These are phyloP conservation scores for Macaranga tanarius DNA, from an alignment of 441 rosid genomes.

Conservation along the genomic window DNA sequence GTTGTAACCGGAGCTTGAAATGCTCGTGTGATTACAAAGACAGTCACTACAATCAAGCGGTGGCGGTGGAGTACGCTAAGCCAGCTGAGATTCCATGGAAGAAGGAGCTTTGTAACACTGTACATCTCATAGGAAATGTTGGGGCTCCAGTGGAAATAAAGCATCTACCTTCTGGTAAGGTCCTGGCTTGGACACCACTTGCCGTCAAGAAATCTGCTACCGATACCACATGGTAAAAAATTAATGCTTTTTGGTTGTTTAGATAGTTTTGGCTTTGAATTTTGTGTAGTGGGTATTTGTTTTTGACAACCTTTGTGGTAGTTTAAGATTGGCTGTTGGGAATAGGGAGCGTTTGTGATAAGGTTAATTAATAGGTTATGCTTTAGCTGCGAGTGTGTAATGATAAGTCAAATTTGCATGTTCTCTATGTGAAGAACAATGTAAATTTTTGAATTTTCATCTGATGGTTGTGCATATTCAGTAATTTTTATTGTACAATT, in stretches of 20 bases:
- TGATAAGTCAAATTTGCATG: too few species aligned
- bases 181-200: constrained; percentile 58
- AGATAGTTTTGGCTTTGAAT: neutral
- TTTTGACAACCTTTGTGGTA: too few species aligned
- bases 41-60: constrained; percentile 20
- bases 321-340: too few species aligned
- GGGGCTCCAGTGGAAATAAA: constrained; percentile 50
- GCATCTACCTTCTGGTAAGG: constrained; percentile 55
- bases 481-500: too few species aligned
- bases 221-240: constrained; percentile 51
- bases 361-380: too few species aligned
- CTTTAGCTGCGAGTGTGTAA: too few species aligned
- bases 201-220: constrained; percentile 50
- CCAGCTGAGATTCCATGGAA: constrained; percentile 60
- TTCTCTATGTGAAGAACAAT: too few species aligned
- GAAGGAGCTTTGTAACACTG: constrained; percentile 56
- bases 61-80: constrained; percentile 27
- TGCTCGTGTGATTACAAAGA: constrained; percentile 40
- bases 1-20: constrained; percentile 22
- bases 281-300: neutral
- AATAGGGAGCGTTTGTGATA: too few species aligned
- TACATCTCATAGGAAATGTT: constrained; percentile 56
- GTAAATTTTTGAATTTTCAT: too few species aligned
- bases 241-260: too few species aligned
- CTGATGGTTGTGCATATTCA: too few species aligned